Conservation (phyloP, 306 rosid genomes). For the Rosa rugosa region DNA sequence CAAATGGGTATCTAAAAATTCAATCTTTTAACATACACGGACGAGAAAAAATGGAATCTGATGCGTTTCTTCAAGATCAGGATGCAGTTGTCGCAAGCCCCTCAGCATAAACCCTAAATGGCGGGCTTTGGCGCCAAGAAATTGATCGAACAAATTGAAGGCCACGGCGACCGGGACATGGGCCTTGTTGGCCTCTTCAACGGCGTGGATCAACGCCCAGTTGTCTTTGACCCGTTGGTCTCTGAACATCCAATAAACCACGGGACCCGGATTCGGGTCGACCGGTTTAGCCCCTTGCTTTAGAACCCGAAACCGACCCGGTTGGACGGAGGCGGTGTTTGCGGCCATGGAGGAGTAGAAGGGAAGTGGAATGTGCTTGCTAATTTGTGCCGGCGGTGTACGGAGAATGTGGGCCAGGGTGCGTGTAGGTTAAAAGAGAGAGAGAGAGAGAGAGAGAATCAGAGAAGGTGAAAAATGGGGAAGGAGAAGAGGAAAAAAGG, state of each 20-base stretch:
- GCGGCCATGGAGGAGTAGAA: slow-evolving; percentile 40
- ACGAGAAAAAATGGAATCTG: slow-evolving; percentile 76
- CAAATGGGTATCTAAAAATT: neutral
- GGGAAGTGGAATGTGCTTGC: neutral
- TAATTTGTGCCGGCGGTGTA: slow-evolving; percentile 20
- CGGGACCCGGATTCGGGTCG: slow-evolving; percentile 54
- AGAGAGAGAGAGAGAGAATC: neutral
- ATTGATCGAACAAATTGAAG: slow-evolving; percentile 78
- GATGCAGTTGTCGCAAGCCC: slow-evolving; percentile 60
- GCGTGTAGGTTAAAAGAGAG: slow-evolving; percentile 2
- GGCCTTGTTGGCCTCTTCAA: slow-evolving; percentile 63
- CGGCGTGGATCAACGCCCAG: slow-evolving; percentile 92
- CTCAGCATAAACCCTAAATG: slow-evolving; percentile 89
- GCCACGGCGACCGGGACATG: slow-evolving; percentile 76
- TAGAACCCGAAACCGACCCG: slow-evolving; percentile 56
- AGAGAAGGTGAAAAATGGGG: neutral
- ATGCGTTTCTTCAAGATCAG: slow-evolving; percentile 44
- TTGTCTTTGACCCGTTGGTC: slow-evolving; percentile 86
- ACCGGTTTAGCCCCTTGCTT: slow-evolving; percentile 38
- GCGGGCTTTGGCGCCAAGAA: slow-evolving; percentile 83
- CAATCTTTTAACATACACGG: slow-evolving; percentile 35
- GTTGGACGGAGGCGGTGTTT: slow-evolving; percentile 30
- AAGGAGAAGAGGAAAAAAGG: slow-evolving; percentile 16
- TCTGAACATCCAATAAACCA: slow-evolving; percentile 95
- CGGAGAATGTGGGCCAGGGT: slow-evolving; percentile 19